phyloP scores from a whole-genome alignment of 169 alveolate species.

The Eimeria falciformis region DNA sequence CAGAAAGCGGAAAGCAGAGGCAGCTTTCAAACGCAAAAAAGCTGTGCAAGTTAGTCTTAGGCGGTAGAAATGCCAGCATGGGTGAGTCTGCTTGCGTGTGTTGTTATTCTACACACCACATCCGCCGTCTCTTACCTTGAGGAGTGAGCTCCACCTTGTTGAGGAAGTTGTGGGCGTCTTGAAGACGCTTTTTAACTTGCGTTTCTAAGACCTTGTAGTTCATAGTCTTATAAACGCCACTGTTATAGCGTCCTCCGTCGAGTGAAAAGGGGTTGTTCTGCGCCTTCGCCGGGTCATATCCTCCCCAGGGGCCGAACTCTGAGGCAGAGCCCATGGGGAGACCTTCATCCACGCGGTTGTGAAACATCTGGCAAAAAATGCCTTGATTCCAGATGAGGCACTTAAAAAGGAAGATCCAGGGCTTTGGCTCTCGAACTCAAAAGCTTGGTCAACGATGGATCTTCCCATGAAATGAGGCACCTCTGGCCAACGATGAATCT shows the following conservation, averaged over 20 bases:
- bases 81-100: too few species aligned
- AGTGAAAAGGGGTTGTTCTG: neutral
- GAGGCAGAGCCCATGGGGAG: slow-evolving; percentile 4
- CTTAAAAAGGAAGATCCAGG: too few species aligned
- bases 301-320: neutral
- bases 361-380: neutral
- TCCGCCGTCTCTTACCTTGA: neutral
- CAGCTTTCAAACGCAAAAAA: neutral
- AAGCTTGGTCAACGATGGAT: too few species aligned
- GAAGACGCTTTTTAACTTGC: neutral
- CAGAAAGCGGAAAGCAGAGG: neutral
- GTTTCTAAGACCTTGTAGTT: neutral
- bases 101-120: too few species aligned
- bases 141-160: slow-evolving; percentile 1
- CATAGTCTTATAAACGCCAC: neutral
- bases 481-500: too few species aligned
- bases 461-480: too few species aligned
- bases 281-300: neutral
- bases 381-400: too few species aligned
- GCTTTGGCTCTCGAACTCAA: too few species aligned
- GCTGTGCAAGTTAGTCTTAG: neutral
- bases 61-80: neutral
- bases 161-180: neutral
- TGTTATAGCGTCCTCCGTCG: neutral
- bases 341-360: neutral